phyloP scores from a whole-genome alignment of 768 basidiomycete species.

The Imleria badia region DNA sequence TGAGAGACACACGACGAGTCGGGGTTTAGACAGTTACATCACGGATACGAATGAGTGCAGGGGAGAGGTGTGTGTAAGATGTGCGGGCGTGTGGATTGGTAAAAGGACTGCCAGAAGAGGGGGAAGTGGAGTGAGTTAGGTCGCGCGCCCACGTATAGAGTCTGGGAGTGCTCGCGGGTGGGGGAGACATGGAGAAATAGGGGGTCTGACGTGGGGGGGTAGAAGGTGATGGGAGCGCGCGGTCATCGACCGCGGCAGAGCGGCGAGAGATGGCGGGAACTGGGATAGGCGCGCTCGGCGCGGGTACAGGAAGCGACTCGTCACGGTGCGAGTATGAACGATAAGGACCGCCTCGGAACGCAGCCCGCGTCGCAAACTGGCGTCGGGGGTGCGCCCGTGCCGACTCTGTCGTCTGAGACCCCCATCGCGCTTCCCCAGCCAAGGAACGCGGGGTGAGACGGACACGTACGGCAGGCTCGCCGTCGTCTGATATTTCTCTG shows the following conservation, averaged over 20 bases:
- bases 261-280: constrained; percentile 27
- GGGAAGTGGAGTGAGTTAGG: constrained; percentile 36
- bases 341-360: neutral
- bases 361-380: neutral
- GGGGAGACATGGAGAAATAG: constrained; percentile 46
- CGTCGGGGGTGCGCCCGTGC: constrained; percentile 12
- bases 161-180: constrained; percentile 55
- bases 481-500: constrained; percentile 24
- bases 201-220: constrained; percentile 34
- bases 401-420: constrained; percentile 1
- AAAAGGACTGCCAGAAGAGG: constrained; percentile 44
- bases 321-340: neutral
- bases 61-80: constrained; percentile 56
- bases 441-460: constrained; percentile 21
- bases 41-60: constrained; percentile 46
- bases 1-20: neutral
- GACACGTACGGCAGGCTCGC: constrained; percentile 20
- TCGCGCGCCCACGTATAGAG: constrained; percentile 53
- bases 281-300: constrained; percentile 30
- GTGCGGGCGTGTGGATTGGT: constrained; percentile 59
- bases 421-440: constrained; percentile 9
- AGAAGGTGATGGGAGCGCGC: constrained; percentile 18
- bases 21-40: constrained; percentile 32
- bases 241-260: constrained; percentile 21
- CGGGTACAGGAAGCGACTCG: constrained; percentile 15